Base-by-base conservation (phyloP, 1,139 yeast species). In the Williopsis jadinii region DNA sequence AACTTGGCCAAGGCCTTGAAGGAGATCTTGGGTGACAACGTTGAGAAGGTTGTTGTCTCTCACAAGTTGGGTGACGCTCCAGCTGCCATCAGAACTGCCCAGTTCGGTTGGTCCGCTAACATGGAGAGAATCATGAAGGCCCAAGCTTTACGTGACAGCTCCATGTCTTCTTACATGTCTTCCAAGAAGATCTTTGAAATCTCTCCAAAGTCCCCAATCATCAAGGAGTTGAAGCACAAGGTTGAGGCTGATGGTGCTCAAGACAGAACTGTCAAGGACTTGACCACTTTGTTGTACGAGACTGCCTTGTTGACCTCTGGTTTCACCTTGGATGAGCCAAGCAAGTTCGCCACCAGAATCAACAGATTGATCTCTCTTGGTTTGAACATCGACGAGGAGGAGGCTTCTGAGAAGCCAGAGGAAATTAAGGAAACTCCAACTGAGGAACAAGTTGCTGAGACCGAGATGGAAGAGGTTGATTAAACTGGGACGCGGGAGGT, bases 81-180 rank as follows among this genome's bases (percentile, higher is more conserved):
- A 69, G 98, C 98, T 68, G 98, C 98, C 59, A 90, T 92, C 67
- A 88, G 97, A 80, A 92, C 98, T 58, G 97, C 97, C 60, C 98
- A 92, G 77, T 92, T 92, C 69, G 98, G 99, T 68, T 92, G 99
- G 99, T 92, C 98, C 58, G 99, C 99, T 62, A 92, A 92, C 79
- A 94, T 94, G 98, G 99, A 92, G 77, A 92, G 98, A 84, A 92
- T 92, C 78, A 94, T 92, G 99, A 92, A 92, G 80, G 98, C 98
- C 52, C 99, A 92, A 78, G 98, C 99, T 60, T 79, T 92, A 62
- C 90, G 98, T 77, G 98, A 92, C 71, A 85, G 95, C 59, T 80
- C 95, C 59, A 92, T 94, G 98, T 88, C 97, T 40, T 81, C 96
- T 51, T 92, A 92, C 94, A 94, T 92, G 99, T 84, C 98, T 37